Percentiles rank a stretch among this genome's conserved stretches.
These are phyloP conservation scores for Dendrobium officinale DNA, from an alignment of 106 monocot genomes.

Conservation along the genomic window DNA sequence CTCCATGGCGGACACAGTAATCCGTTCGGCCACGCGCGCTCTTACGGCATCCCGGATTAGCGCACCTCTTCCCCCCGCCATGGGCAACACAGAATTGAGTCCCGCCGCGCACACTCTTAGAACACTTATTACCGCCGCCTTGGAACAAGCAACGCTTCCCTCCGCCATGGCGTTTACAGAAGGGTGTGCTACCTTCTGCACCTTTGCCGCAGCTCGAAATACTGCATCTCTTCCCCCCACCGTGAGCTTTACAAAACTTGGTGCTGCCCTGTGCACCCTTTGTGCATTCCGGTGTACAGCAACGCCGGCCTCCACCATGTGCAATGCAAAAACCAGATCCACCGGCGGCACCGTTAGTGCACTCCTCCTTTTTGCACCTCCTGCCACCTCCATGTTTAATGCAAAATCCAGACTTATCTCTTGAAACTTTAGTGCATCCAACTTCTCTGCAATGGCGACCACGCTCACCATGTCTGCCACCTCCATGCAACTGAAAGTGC, in stretches of 20 bases:
- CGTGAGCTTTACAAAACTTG: constrained; percentile 48
- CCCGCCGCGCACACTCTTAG: constrained; percentile 60
- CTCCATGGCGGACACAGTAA: constrained; percentile 54
- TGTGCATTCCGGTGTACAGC: constrained; percentile 28
- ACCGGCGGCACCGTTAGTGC: constrained; percentile 37
- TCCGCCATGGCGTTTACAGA: constrained; percentile 53
- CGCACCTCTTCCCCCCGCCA: constrained; percentile 61
- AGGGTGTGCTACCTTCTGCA: constrained; percentile 51
- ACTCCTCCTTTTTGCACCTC: constrained; percentile 36
- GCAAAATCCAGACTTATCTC: constrained; percentile 53
- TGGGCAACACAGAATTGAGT: constrained; percentile 63
- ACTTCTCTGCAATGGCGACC: constrained; percentile 29
- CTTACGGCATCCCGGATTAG: constrained; percentile 22
- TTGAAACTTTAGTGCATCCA: constrained; percentile 34
- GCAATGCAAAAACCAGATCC: constrained; percentile 50
- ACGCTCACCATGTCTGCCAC: constrained; percentile 34
- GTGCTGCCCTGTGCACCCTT: constrained; percentile 62
- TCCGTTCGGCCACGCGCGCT: constrained; percentile 43
- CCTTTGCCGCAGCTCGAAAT: constrained; percentile 34
- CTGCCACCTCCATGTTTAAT: constrained; percentile 57
- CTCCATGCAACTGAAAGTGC: constrained; percentile 51
- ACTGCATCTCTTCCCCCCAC: constrained; percentile 49
- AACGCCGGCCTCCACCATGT: constrained; percentile 51
- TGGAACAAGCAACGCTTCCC: constrained; percentile 57
- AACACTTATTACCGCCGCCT: constrained; percentile 27